These are phyloP conservation scores for Citrullus mucosospermus DNA, from an alignment of 306 rosid species.

Conservation along the genomic window DNA sequence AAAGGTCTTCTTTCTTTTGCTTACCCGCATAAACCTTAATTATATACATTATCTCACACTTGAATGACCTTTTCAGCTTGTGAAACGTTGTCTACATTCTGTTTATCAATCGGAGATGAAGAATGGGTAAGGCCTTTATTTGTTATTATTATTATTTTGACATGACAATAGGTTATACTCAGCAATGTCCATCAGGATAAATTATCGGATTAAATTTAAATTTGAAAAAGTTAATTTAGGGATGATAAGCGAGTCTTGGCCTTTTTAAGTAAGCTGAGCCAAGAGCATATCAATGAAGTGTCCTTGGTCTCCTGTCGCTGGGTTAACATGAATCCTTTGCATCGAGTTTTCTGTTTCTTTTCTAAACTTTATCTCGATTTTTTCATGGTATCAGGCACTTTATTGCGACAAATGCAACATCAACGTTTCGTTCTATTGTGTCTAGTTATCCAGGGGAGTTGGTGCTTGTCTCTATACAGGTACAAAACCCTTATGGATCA, in stretches of 20 bases:
- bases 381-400: slow-evolving; percentile 43
- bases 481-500: slow-evolving; percentile 14
- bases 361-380: slow-evolving; percentile 8
- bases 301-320: not conserved
- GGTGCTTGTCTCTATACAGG: slow-evolving; percentile 80
- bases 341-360: not conserved
- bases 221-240: too few relatives aligned
- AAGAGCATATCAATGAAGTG: not conserved
- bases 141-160: not conserved
- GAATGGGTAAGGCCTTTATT: slow-evolving; percentile 45
- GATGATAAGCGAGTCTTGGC: not conserved
- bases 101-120: slow-evolving; percentile 20
- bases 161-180: not conserved
- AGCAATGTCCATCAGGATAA: not conserved
- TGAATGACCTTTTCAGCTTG: slow-evolving; percentile 45
- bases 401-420: slow-evolving; percentile 72
- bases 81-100: slow-evolving; percentile 51
- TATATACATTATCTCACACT: not conserved
- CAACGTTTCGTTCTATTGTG: slow-evolving; percentile 63
- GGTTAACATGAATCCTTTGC: not conserved
- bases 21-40: not conserved
- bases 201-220: not conserved
- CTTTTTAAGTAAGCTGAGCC: not conserved
- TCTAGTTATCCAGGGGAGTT: slow-evolving; percentile 67
- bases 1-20: slow-evolving; percentile 34